phyloP scores from a whole-genome alignment of 768 basidiomycete genomes.

The Termitomyces sp. region DNA sequence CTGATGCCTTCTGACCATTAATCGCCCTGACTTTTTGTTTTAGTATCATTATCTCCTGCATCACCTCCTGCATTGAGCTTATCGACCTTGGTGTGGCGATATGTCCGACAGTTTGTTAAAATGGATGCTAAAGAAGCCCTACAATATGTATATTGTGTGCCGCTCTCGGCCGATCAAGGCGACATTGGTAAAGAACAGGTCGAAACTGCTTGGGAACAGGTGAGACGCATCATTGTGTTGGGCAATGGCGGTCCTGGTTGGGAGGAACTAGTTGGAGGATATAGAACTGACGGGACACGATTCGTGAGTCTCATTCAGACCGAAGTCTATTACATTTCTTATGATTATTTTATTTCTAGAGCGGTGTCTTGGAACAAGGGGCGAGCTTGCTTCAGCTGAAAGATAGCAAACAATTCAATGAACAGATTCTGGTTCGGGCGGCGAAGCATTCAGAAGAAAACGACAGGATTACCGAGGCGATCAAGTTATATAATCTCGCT shows the following conservation, averaged over 20 bases:
- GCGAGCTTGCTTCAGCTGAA: constrained; percentile 69
- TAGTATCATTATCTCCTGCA: constrained; percentile 69
- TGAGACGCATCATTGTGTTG: constrained; percentile 70
- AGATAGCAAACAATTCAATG: constrained; percentile 64
- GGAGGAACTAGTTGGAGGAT: constrained; percentile 94
- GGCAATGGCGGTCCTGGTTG: constrained; percentile 77
- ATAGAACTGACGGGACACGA: constrained; percentile 83
- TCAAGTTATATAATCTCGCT: constrained; percentile 93
- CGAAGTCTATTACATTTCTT: not conserved
- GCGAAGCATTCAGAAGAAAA: constrained; percentile 81
- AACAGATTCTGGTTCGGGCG: constrained; percentile 76
- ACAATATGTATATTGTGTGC: constrained; percentile 89
- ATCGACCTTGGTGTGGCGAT: constrained; percentile 85
- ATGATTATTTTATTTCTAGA: constrained; percentile 33
- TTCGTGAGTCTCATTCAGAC: constrained; percentile 49
- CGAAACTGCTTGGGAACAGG: constrained; percentile 75
- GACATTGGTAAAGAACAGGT: constrained; percentile 80
- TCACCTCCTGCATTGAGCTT: constrained; percentile 71
- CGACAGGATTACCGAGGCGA: constrained; percentile 82
- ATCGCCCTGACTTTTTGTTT: not conserved
- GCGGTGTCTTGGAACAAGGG: constrained; percentile 83
- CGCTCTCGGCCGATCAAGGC: constrained; percentile 67
- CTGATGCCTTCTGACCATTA: not conserved
- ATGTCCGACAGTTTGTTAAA: constrained; percentile 87
- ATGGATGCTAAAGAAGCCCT: constrained; percentile 91